Base-by-base conservation (phyloP, 768 basidiomycete genomes). In the Lentinus brumalis region DNA sequence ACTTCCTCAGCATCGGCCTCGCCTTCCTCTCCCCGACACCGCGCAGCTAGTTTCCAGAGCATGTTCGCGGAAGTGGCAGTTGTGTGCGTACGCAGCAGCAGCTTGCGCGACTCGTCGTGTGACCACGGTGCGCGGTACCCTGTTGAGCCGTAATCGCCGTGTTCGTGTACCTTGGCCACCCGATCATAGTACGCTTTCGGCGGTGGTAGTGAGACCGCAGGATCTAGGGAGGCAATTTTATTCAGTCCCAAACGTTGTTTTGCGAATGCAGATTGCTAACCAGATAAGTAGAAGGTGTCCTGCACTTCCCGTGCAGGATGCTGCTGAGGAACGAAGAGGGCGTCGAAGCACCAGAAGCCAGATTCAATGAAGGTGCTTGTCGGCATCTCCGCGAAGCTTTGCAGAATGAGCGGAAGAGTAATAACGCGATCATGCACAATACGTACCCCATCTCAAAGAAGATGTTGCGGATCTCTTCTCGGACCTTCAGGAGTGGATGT, bases 111-210 rank as follows among this genome's bases (percentile, higher is more conserved):
- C 76, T 99, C 97, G 61, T 89, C 91, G 63, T 91, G 81, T 26
- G 89, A 91, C 92, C 97, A 99, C 4, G 96, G 97, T 10, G 95
- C 95, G 55, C 93, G 90, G 75, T 98, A 99, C n/a, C 97, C 97
- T 8, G 87, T 87, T 21, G 97, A 98, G 29, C 93, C 95, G 69
- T 87, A 93, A 0, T 87, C 93, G 16, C 96, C 97, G 60, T 88
- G 80, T 70, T 90, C 87, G 74, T 99, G 97, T 8, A 92, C 87
- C 35, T 80, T 80, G 12, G 91, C 82, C 30, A 99, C 94, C 5
- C 89, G 85, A 60, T 88, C 83, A 73, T 96, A 96, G 74, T 98
- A 98, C 53, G 85, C 88, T 39, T 80, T 74, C 4, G 92, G 88
- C 1, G 96, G 95, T 16, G 82, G 75, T 42, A 92, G 83, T 7